Conservation (phyloP, 257 asterid species). For the Coffea eugenioides region DNA sequence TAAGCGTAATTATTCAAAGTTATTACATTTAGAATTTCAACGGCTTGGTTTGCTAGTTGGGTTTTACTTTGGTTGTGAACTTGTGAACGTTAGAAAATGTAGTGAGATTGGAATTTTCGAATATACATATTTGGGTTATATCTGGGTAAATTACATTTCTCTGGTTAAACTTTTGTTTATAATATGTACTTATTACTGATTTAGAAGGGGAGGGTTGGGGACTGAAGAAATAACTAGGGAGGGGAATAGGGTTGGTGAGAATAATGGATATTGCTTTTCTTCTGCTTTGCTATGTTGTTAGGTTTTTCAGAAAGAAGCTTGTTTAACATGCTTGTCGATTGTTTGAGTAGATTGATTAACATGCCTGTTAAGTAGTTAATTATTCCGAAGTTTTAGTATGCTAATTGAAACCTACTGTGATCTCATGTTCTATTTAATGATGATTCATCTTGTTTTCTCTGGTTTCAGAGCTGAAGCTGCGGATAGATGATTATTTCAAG, state of each 20-base stretch:
- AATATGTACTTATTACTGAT: no score
- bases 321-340: not conserved
- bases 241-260: not conserved
- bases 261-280: not conserved
- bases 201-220: not conserved
- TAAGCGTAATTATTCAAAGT: not conserved
- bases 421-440: constrained; percentile 3
- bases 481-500: constrained; percentile 57
- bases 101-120: not conserved
- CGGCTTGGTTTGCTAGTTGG: not conserved
- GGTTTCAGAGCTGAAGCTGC: constrained; percentile 57
- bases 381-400: not conserved
- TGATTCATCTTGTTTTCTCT: constrained; percentile 11
- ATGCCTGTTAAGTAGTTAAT: not conserved
- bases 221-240: no score
- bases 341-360: no score
- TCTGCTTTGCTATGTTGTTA: not conserved
- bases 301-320: no score
- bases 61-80: no score
- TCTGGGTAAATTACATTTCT: not conserved
- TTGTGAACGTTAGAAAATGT: not conserved
- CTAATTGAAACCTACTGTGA: not conserved
- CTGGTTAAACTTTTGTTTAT: not conserved
- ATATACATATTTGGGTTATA: not conserved
- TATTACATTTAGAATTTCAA: no score